These are phyloP conservation scores for Leccinum subrobustum DNA, from an alignment of 1,284 basidiomycete genomes.

Conservation along the genomic window DNA sequence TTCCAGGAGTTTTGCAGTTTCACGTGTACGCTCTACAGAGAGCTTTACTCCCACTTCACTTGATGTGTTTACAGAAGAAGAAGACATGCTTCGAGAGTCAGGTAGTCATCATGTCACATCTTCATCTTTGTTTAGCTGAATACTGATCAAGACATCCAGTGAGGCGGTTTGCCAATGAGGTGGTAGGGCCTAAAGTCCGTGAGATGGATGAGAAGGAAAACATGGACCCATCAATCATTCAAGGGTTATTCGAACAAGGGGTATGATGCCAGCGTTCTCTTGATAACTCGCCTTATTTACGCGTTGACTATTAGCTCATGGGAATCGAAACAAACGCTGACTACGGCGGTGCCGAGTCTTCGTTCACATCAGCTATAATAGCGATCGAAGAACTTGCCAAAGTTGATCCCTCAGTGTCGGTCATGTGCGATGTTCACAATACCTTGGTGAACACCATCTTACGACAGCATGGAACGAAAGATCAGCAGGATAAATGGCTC, in stretches of 20 bases:
- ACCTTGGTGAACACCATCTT: constrained; percentile 96
- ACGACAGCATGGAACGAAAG: constrained; percentile 82
- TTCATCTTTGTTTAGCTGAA: not conserved
- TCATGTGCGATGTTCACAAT: constrained; percentile 98
- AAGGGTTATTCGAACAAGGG: constrained; percentile 93
- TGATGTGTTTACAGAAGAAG: constrained; percentile 86
- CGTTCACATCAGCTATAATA: constrained; percentile 95
- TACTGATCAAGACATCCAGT: constrained; percentile 45
- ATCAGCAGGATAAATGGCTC: constrained; percentile 88
- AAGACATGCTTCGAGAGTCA: constrained; percentile 85
- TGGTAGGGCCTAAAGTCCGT: constrained; percentile 86
- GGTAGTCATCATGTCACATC: constrained; percentile 46
- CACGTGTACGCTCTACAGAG: constrained; percentile 17
- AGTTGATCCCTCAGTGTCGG: constrained; percentile 94
- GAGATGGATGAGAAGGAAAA: constrained; percentile 98
- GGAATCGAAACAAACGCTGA: constrained; percentile 90
- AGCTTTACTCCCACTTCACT: constrained; percentile 53
- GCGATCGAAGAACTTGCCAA: constrained; percentile 97
- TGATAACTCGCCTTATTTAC: not conserved
- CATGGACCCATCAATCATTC: constrained; percentile 90
- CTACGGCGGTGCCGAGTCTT: constrained; percentile 85
- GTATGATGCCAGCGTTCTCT: constrained; percentile 46
- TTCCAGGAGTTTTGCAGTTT: constrained; percentile 25
- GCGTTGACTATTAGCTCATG: constrained; percentile 74
- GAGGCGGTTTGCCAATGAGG: constrained; percentile 83